Evolutionary conservation across 2,329 filamentous ascomycete species (phyloP), one percentile per base, ranked within the genome.

Genomic region (Penicillium concentricum): DNA sequence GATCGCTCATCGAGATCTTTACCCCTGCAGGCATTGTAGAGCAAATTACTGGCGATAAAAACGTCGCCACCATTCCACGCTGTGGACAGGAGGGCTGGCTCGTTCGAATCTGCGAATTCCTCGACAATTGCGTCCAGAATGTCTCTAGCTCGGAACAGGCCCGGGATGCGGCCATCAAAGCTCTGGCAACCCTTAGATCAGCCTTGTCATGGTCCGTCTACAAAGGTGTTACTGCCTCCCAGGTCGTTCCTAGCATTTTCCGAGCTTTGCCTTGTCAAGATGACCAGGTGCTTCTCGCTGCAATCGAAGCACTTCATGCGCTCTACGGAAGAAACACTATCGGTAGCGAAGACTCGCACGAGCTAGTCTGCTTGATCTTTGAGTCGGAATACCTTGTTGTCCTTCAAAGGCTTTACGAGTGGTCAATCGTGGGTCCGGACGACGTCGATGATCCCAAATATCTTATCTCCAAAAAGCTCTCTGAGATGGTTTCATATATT

Each of bases 361-460:
- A 87, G 57, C 83, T 96, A 4, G 87, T 93, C 49, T 88, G 87
- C 63, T 88, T 91, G 51, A 89, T 94, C 80, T 95, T 92, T 69
- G 84, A 84, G 59, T 79, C 81, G n/a, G 81, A 86, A 55, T 89
- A 87, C 60, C 83, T 96, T 41, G 81, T 83, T 37, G 81, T 95
- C 8, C 85, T 92, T 64, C 84, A 83, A 60, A 84, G 87, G 57
- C 81, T 96, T 13, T 92, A 91, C 67, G 85, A 88, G 60, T 94
- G 90, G 89, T 90, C 91, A 5, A 76, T 86, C 12, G 87, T 93
- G 42, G 88, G 92, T 61, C 84, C 91, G 3, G 84, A 90, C 57
- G 88, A 96, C 65, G 86, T 96, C 57, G 90, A 97, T 63, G 91
- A 96, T 68, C 88, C 92, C 68, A 95, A 92, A 71, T 97, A 99